Evolutionary conservation across 1,284 basidiomycete genomes (phyloP), one percentile per base, ranked within the genome.

Genomic region (Malassezia cuniculi): DNA sequence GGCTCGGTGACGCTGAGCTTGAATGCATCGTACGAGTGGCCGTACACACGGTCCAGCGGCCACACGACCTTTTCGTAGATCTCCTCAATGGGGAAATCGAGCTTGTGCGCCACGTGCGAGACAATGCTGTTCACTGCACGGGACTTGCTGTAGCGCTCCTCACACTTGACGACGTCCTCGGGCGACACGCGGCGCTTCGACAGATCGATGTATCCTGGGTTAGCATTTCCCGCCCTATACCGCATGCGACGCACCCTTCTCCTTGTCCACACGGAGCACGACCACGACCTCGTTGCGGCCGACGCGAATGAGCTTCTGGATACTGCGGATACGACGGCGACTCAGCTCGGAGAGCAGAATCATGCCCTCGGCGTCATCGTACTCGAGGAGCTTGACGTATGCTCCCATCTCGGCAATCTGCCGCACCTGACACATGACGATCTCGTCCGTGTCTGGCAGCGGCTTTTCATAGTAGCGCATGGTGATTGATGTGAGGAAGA

Each of bases 341-440:
- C 87, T 94, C 6, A 99, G 79, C 70, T 97, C 93, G 7, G 90
- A 94, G 16, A 97, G 79, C 20, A 97, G 71, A 57, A 99, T 97
- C 90, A 99, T 99, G 57, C 93, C 90, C 69, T 99, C 93, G 44
- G 90, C 93, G 68, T 89, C 89, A 70, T 97, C 90, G 68, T 97
- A 95, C 71, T 95, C 89, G 61, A 95, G 80, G 57, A 99, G 76
- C 70, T 94, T 94, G 55, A 99, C 93, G 69, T 99, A 97, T 36
- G 93, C 90, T 40, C 93, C 90, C 89, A 95, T 97, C 71, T 97
- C 90, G 45, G 87, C 87, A 60, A 97, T 97, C 72, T 93, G 85
- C 69, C 85, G 84, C 52, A 97, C 90, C 70, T 95, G 89, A 31
- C 94, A 89, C 89, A 95, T 94, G 69, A 95, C 89, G 48, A 95